Conservation (phyloP, 306 rosid species). For the Trifolium repens region DNA sequence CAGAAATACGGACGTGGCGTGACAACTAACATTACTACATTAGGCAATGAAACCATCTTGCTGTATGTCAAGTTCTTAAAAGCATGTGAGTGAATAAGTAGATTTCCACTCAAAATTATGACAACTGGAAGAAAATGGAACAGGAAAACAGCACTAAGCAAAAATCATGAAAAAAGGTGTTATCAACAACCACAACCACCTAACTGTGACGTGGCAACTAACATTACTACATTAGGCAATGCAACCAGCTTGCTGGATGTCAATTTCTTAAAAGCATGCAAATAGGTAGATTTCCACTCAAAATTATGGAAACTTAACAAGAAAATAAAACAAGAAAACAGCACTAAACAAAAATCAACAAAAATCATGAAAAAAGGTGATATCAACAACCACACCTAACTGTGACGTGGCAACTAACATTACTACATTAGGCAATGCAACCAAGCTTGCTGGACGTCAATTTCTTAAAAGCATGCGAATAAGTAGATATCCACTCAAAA, state of each 20-base stretch:
- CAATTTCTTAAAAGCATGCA: constrained; percentile 17
- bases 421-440: constrained; percentile 7
- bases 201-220: constrained; percentile 18
- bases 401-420: constrained; percentile 14
- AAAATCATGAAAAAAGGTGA: constrained; percentile 2
- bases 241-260: constrained; percentile 36
- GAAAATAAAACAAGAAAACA: constrained; percentile 15
- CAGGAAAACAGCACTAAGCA: constrained; percentile 1
- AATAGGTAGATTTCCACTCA: constrained; percentile 20
- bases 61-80: constrained; percentile 29
- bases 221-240: not conserved
- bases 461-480: constrained; percentile 8
- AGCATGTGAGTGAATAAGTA: not conserved
- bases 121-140: constrained; percentile 23
- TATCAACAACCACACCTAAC: constrained; percentile 18
- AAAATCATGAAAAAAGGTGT: not conserved
- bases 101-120: constrained; percentile 33
- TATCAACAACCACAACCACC: constrained; percentile 32
- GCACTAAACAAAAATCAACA: not conserved
- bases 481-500: constrained; percentile 29
- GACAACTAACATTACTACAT: constrained; percentile 15
- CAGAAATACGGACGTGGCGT: constrained; percentile 34
- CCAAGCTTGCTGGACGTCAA: constrained; percentile 36
- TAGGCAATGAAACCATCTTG: constrained; percentile 32
- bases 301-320: constrained; percentile 30